Percentiles rank a stretch among this genome's conserved stretches.
Evolutionary conservation across 1,284 basidiomycete species (phyloP).

Genomic region (Porphyrellus sp.): DNA sequence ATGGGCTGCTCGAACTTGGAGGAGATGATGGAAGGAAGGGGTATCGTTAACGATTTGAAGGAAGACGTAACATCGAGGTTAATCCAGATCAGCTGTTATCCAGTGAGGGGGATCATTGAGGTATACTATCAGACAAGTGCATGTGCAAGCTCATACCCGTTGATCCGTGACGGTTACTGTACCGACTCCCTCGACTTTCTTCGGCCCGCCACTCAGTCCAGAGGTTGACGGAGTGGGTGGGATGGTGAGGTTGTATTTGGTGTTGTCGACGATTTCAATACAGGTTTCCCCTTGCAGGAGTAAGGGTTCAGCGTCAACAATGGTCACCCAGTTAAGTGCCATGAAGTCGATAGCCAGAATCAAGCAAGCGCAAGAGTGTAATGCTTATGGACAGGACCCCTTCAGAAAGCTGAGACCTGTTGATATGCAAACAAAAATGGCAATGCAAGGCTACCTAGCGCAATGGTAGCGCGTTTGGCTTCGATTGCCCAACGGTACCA

Average conservation of each 20-base stretch:
- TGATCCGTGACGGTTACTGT: slow-evolving; percentile 64
- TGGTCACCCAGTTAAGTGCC: slow-evolving; percentile 77
- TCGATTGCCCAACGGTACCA: slow-evolving; percentile 67
- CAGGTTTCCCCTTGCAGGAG: slow-evolving; percentile 63
- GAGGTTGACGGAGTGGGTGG: slow-evolving; percentile 48
- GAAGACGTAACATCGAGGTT: slow-evolving; percentile 39
- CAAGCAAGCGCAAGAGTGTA: background rate
- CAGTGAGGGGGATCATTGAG: slow-evolving; percentile 1
- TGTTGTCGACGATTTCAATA: slow-evolving; percentile 53
- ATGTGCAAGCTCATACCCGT: slow-evolving; percentile 47
- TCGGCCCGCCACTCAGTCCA: slow-evolving; percentile 51
- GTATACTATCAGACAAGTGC: slow-evolving; percentile 2
- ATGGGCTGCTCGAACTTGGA: slow-evolving; percentile 74
- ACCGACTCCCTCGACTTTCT: slow-evolving; percentile 59
- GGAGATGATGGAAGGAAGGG: slow-evolving; percentile 59
- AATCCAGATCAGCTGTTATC: slow-evolving; percentile 61
- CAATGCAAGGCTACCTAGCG: slow-evolving; percentile 35
- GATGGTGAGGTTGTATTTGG: slow-evolving; percentile 55
- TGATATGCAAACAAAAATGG: no score
- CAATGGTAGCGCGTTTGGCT: slow-evolving; percentile 82
- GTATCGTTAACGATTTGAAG: slow-evolving; percentile 54
- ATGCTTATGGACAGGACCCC: background rate
- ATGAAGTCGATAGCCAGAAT: slow-evolving; percentile 39
- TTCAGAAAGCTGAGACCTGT: no score
- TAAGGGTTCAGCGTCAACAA: slow-evolving; percentile 55